phyloP scores from a whole-genome alignment of 2,329 filamentous ascomycete species.

The Ilyonectria destructans region DNA sequence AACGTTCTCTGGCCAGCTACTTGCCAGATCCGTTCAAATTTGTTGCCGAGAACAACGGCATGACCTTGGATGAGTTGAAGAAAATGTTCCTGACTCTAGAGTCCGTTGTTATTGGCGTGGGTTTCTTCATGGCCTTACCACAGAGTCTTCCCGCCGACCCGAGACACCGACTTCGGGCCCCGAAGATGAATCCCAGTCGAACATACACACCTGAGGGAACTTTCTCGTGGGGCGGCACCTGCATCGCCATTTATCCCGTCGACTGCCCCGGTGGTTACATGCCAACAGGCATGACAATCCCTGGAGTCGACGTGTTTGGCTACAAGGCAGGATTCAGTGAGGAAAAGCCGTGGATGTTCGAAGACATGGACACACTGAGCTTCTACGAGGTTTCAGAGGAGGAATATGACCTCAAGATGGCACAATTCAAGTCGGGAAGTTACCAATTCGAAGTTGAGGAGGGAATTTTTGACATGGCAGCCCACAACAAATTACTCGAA shows the following conservation, averaged over 20 bases:
- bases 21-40: constrained; percentile 74
- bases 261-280: constrained; percentile 60
- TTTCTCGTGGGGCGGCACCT: constrained; percentile 56
- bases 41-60: constrained; percentile 55
- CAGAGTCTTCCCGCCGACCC: constrained; percentile 51
- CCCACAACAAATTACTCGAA: constrained; percentile 46
- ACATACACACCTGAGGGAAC: constrained; percentile 56
- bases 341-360: constrained; percentile 55
- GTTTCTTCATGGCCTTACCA: constrained; percentile 59
- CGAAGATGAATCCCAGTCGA: constrained; percentile 55
- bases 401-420: constrained; percentile 50
- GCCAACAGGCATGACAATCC: constrained; percentile 53
- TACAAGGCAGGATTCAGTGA: constrained; percentile 50
- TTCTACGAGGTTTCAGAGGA: constrained; percentile 55
- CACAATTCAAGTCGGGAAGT: constrained; percentile 51
- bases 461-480: constrained; percentile 50
- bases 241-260: constrained; percentile 56
- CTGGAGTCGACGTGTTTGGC: constrained; percentile 55
- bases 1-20: constrained; percentile 72
- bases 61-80: constrained; percentile 51
- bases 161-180: constrained; percentile 53
- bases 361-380: constrained; percentile 54
- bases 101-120: constrained; percentile 49
- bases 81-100: constrained; percentile 52
- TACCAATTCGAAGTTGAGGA: constrained; percentile 54